Conservation (phyloP, 176 grass and related monocot species). For the Triticum dicoccoides region DNA sequence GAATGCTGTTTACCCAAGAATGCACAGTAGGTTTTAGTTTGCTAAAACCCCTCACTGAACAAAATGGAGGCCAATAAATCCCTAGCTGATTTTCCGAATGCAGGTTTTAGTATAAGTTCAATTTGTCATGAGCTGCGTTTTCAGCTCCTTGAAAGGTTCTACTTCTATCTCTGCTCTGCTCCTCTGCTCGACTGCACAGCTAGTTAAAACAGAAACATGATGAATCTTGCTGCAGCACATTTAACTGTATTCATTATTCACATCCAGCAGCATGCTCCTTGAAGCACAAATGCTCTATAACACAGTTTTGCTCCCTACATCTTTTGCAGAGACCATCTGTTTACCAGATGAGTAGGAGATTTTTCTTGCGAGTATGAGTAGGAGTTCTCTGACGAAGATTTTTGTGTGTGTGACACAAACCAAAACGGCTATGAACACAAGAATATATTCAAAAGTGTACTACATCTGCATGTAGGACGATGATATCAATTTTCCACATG, state of each 20-base stretch:
- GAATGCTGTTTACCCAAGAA: neutral
- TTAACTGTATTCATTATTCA: neutral
- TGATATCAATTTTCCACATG: neutral
- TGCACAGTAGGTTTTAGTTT: neutral
- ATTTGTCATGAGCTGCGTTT: neutral
- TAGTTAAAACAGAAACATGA: neutral
- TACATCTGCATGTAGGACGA: neutral
- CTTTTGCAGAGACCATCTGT: neutral
- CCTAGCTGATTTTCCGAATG: too few species aligned
- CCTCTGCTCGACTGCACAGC: neutral
- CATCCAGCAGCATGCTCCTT: neutral
- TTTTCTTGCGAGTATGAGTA: neutral
- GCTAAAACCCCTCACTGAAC: neutral
- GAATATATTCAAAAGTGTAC: neutral
- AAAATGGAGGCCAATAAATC: neutral
- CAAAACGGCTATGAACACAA: neutral
- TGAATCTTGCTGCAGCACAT: neutral
- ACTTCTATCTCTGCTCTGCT: neutral
- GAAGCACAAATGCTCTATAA: neutral
- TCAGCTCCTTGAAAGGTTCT: conserved; percentile 18
- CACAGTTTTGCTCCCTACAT: neutral
- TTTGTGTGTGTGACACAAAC: neutral
- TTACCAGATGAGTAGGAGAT: too few species aligned
- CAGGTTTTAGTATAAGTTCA: neutral
- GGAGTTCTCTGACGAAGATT: neutral